Base-by-base conservation (phyloP, 805 yeast species). In the Priceomyces castillae region DNA sequence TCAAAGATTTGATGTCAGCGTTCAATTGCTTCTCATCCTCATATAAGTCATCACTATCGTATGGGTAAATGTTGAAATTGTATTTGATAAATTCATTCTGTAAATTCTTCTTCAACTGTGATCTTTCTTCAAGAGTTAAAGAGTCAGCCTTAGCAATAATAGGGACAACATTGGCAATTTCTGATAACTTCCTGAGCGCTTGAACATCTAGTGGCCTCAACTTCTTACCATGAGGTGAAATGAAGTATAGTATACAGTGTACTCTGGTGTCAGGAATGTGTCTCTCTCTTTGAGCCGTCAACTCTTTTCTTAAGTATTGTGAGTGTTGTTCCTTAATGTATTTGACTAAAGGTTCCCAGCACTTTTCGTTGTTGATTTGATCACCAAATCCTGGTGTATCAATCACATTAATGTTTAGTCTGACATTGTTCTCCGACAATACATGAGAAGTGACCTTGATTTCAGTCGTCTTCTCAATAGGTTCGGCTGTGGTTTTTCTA, bases 331-430 rank as follows among this genome's bases (percentile, higher is more conserved):
- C 97, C 69, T 90, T 90, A 62, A 90, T 88, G 69, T 90, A 90
- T 67, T 88, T 89, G 51, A 90, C 84, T 49, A 90, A 82, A 41
- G 97, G 97, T 56, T 90, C 98, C 97, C 97, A 92, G 67, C 95
- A 90, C 67, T 85, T 86, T 57, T 87, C 95, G 67, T 90, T 90
- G 71, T 90, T 87, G 53, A 94, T 86, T 69, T 87, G 96, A 73
- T 94, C 99, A 31, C 97, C 98, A 73, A 89, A 94, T 12, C 98
- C 98, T 16, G 98, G 98, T 2, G 99, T 94, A 63, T 94, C 99
- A 60, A 94, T 87, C 43, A 94, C 82, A 56, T 89, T 90, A 50
- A 94, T 71, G 57, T 84, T 84, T 62, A 94, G 79, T 49, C 83
- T 81, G 44, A 94, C 98, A 51, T 86, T 86, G 63, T 89, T 90